Evolutionary conservation across 2,329 filamentous ascomycete species (phyloP), one percentile per base, ranked within the genome.

Genomic region (Cladosporium halotolerans): DNA sequence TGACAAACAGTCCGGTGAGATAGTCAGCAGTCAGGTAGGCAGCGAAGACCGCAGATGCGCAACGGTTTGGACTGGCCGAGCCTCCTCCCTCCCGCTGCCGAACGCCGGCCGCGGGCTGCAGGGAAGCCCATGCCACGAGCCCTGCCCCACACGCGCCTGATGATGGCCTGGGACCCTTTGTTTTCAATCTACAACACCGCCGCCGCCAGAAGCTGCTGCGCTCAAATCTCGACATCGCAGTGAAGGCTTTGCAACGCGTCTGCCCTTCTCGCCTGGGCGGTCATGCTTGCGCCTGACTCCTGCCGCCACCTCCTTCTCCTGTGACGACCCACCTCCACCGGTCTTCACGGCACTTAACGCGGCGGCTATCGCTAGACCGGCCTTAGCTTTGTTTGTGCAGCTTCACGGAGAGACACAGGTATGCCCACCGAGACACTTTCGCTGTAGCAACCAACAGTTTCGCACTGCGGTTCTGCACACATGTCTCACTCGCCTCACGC

Each of bases 341-440:
- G 32, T 44, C 48, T 51, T 44, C 48, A 43, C 48, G 16, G 32
- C 36, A 39, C n/a, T 14, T 39, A 9, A 19, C 48, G 40, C 32
- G 31, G 36, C 48, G 23, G 23, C 33, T 44, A 51, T 38, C 32
- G 36, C 32, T 28, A 36, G 51, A 36, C 32, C 36, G 19, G 38
- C 18, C 42, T 34, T n/a, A 36, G 36, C 43, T 36, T 46, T 47
- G 39, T 47, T 53, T 47, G 43, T 46, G 51, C 45, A 53, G 36
- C 43, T 53, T 46, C 43, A 47, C 51, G 51, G 51, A 53, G 38
- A 47, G 38, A 47, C 39, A 34, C 38, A 40, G 51, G 42, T 42
- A 36, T 31, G 43, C 42, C 7, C 38, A 45, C 44, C 44, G 36
- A 46, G 43, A 53, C 51, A 47, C 33, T 36, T 39, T 33, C 31